These are phyloP conservation scores for Colletotrichum sansevieriae DNA, from an alignment of 2,329 filamentous ascomycete genomes.

Conservation along the genomic window DNA sequence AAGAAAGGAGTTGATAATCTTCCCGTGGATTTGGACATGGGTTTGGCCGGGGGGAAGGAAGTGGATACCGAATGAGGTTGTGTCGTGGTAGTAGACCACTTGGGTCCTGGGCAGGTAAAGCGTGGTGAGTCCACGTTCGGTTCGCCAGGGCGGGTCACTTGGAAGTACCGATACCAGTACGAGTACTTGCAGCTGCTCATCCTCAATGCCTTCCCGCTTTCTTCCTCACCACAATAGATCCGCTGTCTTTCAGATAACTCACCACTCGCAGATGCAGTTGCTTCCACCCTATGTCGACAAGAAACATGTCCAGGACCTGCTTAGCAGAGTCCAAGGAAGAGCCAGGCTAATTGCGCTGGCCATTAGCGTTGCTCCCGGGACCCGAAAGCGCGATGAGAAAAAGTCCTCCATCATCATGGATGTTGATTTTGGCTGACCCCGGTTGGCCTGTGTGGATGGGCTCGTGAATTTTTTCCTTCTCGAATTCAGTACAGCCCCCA, in stretches of 20 bases:
- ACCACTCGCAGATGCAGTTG: not conserved
- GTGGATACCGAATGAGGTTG: conserved; percentile 38
- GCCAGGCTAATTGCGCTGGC: not conserved
- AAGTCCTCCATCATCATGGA: not conserved
- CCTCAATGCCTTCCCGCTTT: not conserved
- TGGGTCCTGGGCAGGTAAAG: not conserved
- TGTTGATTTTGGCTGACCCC: conserved; percentile 9
- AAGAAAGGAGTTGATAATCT: conserved; percentile 33
- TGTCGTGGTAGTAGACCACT: conserved; percentile 13
- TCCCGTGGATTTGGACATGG: conserved; percentile 27
- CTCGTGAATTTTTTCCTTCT: not conserved
- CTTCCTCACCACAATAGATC: not conserved
- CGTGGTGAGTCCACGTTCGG: conserved; percentile 1
- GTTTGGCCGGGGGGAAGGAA: conserved; percentile 16
- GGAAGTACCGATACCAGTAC: conserved; percentile 26
- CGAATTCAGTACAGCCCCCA: not conserved
- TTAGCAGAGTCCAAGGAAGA: not conserved
- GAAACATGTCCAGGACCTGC: not conserved
- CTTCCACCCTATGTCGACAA: not conserved
- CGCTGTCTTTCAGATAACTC: too few relatives aligned
- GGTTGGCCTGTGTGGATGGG: conserved; percentile 4
- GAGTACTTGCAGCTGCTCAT: conserved; percentile 14
- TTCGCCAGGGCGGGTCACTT: conserved; percentile 9
- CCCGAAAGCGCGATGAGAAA: conserved; percentile 2
- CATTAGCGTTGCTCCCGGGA: conserved; percentile 19